Conservation (phyloP, 192 early-diverging fungal species). For the Kappamyces sp. region DNA sequence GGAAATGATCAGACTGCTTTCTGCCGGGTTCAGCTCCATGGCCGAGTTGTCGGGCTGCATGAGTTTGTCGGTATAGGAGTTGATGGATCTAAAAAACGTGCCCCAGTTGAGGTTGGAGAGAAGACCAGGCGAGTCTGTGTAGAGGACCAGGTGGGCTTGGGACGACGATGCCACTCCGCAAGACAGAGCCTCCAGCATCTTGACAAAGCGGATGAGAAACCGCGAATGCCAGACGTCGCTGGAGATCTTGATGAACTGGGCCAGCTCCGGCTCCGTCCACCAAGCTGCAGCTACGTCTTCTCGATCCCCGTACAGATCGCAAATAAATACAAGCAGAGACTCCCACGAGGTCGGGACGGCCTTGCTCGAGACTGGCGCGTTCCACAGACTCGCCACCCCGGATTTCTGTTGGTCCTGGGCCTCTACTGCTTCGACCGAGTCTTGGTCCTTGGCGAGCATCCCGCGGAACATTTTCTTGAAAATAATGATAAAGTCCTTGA, state of each 20-base stretch:
- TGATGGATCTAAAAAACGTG: conserved; percentile 68
- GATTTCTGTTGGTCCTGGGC: conserved; percentile 11
- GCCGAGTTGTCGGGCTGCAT: conserved; percentile 18
- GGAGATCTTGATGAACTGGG: conserved; percentile 40
- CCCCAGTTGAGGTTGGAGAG: conserved; percentile 51
- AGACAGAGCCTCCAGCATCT: conserved; percentile 77
- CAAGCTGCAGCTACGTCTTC: conserved; percentile 54
- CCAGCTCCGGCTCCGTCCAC: conserved; percentile 44
- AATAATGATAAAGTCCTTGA: conserved; percentile 15
- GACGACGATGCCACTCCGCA: conserved; percentile 65
- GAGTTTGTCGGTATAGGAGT: conserved; percentile 49
- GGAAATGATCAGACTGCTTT: conserved; percentile 63
- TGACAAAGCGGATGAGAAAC: conserved; percentile 56
- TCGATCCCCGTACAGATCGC: conserved; percentile 65
- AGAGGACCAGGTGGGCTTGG: conserved; percentile 54
- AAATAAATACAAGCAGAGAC: conserved; percentile 66
- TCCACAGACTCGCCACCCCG: conserved; percentile 8
- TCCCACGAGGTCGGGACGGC: conserved; percentile 35
- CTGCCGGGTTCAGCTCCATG: conserved; percentile 62
- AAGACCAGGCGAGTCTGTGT: conserved; percentile 18
- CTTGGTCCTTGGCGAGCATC: conserved; percentile 6
- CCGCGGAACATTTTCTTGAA: conserved; percentile 16
- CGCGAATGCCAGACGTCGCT: conserved; percentile 33
- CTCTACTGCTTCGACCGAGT: conserved; percentile 9
- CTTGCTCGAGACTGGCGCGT: conserved; percentile 10